phyloP scores from a whole-genome alignment of 2,329 filamentous ascomycete genomes.

The Diplodia corticola region DNA sequence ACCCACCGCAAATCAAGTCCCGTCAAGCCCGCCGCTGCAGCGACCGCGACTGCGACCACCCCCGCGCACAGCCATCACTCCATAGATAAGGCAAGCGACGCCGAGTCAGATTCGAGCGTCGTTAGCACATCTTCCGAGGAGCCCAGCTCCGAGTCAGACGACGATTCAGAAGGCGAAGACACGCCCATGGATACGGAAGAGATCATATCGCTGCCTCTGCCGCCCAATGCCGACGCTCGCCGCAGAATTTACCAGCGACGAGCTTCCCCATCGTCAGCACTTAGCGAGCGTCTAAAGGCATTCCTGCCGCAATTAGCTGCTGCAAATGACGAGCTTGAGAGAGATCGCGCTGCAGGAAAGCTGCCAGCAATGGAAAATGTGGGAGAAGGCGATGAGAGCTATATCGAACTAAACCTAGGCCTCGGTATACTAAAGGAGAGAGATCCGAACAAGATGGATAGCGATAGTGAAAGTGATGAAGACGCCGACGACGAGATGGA shows the following conservation, averaged over 20 bases:
- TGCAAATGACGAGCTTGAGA: slow-evolving; percentile 46
- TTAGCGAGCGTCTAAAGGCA: slow-evolving; percentile 37
- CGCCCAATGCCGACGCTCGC: background rate
- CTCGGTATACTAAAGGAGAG: slow-evolving; percentile 49
- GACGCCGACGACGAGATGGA: slow-evolving; percentile 23
- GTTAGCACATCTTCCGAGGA: slow-evolving; percentile 38
- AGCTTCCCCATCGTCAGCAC: background rate
- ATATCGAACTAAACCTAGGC: slow-evolving; percentile 50
- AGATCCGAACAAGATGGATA: slow-evolving; percentile 31
- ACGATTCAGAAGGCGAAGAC: slow-evolving; percentile 30
- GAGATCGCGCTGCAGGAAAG: slow-evolving; percentile 41
- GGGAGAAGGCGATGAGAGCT: slow-evolving; percentile 34
- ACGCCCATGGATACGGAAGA: slow-evolving; percentile 15
- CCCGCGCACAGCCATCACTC: background rate
- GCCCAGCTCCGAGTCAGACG: slow-evolving; percentile 36
- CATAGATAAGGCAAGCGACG: background rate
- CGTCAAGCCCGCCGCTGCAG: background rate
- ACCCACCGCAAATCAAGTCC: background rate
- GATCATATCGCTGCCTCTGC: slow-evolving; percentile 2
- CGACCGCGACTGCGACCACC: background rate
- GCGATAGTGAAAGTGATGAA: slow-evolving; percentile 29
- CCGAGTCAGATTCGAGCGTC: slow-evolving; percentile 10
- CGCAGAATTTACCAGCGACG: slow-evolving; percentile 20
- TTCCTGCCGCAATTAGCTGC: slow-evolving; percentile 47
- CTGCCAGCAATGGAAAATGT: slow-evolving; percentile 37